A percentile compares a stretch with the other conserved stretches of the same genome.
Evolutionary conservation across 345 rosid genomes (phyloP).

Genomic region (Iberis pinnata): DNA sequence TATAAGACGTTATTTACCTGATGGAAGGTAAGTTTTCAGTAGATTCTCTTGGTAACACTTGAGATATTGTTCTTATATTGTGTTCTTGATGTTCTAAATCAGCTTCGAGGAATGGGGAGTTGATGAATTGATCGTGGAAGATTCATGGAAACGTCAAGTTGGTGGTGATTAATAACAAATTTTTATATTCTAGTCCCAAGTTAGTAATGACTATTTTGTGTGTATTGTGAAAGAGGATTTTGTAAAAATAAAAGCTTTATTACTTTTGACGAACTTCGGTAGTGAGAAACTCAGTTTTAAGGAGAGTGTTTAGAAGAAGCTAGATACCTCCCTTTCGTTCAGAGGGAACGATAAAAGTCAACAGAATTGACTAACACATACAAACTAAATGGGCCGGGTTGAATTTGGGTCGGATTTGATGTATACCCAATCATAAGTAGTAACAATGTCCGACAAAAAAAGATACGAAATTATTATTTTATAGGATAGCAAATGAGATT

Average conservation of each 20-base stretch:
- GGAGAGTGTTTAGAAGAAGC: background rate
- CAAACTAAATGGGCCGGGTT: background rate
- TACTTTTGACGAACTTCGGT: too few relatives aligned
- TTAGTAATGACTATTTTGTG: too few relatives aligned
- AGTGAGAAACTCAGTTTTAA: too few relatives aligned
- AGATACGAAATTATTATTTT: too few relatives aligned
- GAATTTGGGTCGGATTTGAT: background rate
- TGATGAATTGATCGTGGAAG: conserved; percentile 84
- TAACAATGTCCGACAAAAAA: too few relatives aligned
- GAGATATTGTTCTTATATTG: background rate
- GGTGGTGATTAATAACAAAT: conserved; percentile 72
- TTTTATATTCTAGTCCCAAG: too few relatives aligned
- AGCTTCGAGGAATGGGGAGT: conserved; percentile 90
- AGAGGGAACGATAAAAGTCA: conserved; percentile 6
- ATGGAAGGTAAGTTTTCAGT: conserved; percentile 60
- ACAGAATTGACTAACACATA: background rate
- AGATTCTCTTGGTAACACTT: background rate
- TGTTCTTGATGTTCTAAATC: conserved; percentile 16
- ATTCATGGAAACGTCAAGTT: conserved; percentile 92
- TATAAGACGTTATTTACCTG: conserved; percentile 67
- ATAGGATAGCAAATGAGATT: conserved; percentile 16
- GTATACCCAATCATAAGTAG: too few relatives aligned
- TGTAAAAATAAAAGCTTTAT: too few relatives aligned
- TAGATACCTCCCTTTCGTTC: background rate
- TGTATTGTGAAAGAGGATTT: too few relatives aligned